A percentile compares a stretch with the other conserved stretches of the same genome.
These are phyloP conservation scores for Amborella trichopoda DNA, from an alignment of 164 flowering plant species.

Conservation along the genomic window DNA sequence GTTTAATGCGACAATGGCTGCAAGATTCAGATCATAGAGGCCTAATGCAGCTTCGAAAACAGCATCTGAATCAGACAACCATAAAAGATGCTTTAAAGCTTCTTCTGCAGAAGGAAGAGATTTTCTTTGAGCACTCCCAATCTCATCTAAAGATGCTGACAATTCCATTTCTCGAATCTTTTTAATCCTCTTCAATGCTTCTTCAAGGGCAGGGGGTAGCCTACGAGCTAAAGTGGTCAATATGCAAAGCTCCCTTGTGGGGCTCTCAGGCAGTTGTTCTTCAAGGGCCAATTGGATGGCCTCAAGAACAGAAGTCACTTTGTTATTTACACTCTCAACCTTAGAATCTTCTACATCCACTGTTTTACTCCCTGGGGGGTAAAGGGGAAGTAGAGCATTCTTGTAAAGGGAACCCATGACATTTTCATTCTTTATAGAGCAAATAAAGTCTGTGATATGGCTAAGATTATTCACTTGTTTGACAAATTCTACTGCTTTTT, in stretches of 20 bases:
- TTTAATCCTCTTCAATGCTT: slow-evolving; percentile 79
- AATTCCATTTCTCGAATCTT: slow-evolving; percentile 71
- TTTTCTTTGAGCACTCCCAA: slow-evolving; percentile 25
- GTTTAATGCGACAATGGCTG: slow-evolving; percentile 92
- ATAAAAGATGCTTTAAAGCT: slow-evolving; percentile 82
- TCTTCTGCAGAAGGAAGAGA: slow-evolving; percentile 88
- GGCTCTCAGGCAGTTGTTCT: slow-evolving; percentile 56
- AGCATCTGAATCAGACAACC: slow-evolving; percentile 82
- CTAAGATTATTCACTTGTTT: slow-evolving; percentile 68
- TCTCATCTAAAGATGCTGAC: slow-evolving; percentile 7
- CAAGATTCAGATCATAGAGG: slow-evolving; percentile 87
- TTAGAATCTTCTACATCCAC: slow-evolving; percentile 7
- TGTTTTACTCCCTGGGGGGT: slow-evolving; percentile 12
- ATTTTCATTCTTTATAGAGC: slow-evolving; percentile 69
- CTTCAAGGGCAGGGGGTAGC: slow-evolving; percentile 87
- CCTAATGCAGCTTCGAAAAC: slow-evolving; percentile 93
- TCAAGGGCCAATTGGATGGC: slow-evolving; percentile 75
- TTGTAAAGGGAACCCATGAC: slow-evolving; percentile 58
- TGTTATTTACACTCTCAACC: slow-evolving; percentile 22
- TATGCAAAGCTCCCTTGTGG: slow-evolving; percentile 90
- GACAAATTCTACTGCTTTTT: slow-evolving; percentile 67
- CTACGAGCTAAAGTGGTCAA: slow-evolving; percentile 88
- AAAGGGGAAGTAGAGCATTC: slow-evolving; percentile 22
- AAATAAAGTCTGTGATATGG: slow-evolving; percentile 80
- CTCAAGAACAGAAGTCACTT: slow-evolving; percentile 53